Evolutionary conservation across 1,284 basidiomycete genomes (phyloP).

Genomic region (Austroboletus niveus): DNA sequence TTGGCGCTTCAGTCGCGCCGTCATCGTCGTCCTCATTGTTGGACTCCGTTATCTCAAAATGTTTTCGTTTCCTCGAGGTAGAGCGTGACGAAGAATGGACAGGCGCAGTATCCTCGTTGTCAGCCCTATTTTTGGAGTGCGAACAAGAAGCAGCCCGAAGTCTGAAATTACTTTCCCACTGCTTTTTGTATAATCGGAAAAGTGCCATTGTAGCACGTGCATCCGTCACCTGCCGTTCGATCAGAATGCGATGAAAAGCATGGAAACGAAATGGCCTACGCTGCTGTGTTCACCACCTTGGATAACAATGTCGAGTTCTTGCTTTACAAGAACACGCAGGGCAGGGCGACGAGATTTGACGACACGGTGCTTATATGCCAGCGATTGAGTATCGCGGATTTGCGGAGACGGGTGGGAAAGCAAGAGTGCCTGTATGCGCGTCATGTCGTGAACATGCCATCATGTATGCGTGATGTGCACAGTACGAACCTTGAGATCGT

Average conservation of each 20-base stretch:
- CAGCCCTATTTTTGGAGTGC: neutral
- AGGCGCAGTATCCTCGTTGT: neutral
- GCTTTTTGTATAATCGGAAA: constrained; percentile 82
- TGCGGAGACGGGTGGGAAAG: constrained; percentile 84
- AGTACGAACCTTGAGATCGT: constrained; percentile 78
- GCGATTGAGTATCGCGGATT: constrained; percentile 82
- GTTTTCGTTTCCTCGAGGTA: constrained; percentile 26
- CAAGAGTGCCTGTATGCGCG: constrained; percentile 66
- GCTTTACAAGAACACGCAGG: constrained; percentile 77
- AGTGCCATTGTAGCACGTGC: constrained; percentile 96
- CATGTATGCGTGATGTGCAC: neutral
- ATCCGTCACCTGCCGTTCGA: constrained; percentile 73
- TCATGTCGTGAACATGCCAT: neutral
- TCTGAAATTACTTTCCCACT: constrained; percentile 70
- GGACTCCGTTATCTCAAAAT: neutral
- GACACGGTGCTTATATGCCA: constrained; percentile 55
- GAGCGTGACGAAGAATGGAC: neutral
- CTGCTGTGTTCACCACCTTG: constrained; percentile 88
- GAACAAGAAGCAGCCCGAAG: neutral
- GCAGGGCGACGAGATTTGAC: constrained; percentile 69
- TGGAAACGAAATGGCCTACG: constrained; percentile 42
- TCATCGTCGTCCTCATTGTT: neutral
- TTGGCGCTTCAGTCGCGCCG: constrained; percentile 11
- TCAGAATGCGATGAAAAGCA: constrained; percentile 1
- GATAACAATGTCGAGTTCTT: constrained; percentile 83